Evolutionary conservation across 345 rosid species (phyloP).

Genomic region (Boechera retrofracta): DNA sequence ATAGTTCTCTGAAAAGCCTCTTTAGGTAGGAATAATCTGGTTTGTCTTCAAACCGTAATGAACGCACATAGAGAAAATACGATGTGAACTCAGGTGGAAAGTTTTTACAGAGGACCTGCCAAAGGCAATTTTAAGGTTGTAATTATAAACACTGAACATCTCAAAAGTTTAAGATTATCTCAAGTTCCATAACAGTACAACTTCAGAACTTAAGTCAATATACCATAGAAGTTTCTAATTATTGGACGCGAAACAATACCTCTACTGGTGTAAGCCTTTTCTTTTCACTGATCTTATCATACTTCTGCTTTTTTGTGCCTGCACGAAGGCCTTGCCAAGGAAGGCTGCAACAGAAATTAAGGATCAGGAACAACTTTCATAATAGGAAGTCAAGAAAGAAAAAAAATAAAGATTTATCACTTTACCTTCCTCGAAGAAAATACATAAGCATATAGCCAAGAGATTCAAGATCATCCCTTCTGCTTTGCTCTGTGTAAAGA

Average conservation of each 20-base stretch:
- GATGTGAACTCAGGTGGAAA: slow-evolving; percentile 91
- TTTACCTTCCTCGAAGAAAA: slow-evolving; percentile 93
- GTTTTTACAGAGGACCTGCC: slow-evolving; percentile 88
- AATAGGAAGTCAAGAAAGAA: background rate
- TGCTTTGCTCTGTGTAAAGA: slow-evolving; percentile 85
- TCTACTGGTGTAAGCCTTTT: slow-evolving; percentile 88
- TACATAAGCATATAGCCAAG: slow-evolving; percentile 98
- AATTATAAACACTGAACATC: background rate
- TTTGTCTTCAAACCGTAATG: slow-evolving; percentile 92
- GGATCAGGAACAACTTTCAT: slow-evolving; percentile 20
- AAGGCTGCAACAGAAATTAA: slow-evolving; percentile 57
- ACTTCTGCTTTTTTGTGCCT: slow-evolving; percentile 96
- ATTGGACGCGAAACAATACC: slow-evolving; percentile 49
- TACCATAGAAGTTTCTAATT: background rate
- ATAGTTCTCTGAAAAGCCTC: slow-evolving; percentile 92
- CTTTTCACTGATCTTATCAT: slow-evolving; percentile 94
- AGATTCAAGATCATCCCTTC: slow-evolving; percentile 98
- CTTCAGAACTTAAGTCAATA: slow-evolving; percentile 4
- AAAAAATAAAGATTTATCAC: background rate
- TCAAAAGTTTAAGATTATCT: background rate
- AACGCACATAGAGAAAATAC: slow-evolving; percentile 90
- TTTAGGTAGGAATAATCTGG: slow-evolving; percentile 96
- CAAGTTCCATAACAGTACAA: slow-evolving; percentile 10
- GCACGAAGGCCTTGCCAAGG: slow-evolving; percentile 98
- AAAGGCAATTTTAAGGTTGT: slow-evolving; percentile 12